Base-by-base conservation (phyloP, 768 basidiomycete species). In the Dioszegia aurantiaca region DNA sequence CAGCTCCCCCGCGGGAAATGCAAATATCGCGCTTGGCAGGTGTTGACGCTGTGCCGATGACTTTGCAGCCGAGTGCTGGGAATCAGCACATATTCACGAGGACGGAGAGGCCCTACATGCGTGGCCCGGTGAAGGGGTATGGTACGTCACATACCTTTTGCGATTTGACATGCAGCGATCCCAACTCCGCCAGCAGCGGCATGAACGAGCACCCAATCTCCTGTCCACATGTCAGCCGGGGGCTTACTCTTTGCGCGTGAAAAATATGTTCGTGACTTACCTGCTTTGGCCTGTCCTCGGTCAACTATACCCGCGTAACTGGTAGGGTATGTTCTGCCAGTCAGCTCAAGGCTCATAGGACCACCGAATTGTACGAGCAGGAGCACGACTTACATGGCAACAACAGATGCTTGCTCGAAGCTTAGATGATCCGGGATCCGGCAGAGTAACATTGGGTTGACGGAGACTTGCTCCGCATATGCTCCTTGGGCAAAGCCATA, bases 111-210 rank as follows among this genome's bases (percentile, higher is more conserved):
- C 33, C 14, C 8, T 33, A 27, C 28, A 24, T 17, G 19, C 26
- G 33, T 14, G 10, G 1, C 42, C 43, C 30, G 27, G 24, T 1
- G 6, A 23, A 5, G 23, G 14, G 21, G 26, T 43, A 0, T 21
- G 46, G 21, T 14, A 33, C 14, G 33, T 33, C 33, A 62, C 72
- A 36, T 31, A 89, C 90, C 86, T 83, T 95, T 95, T 21, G 90
- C 93, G 54, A 97, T 82, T 72, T 97, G 94, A 17, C 92, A 85
- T 6, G 94, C 93, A 5, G 86, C 85, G 49, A 94, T 85, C 0
- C 93, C 93, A 4, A 98, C 92, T 12, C 92, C 94, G 2, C 94
- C 94, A 1, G 93, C 94, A n/a, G 89, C 89, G 6, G 92, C 94
- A 48, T 90, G 90, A 3, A 98, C 86, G 2, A 99, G 84, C 2